Base-by-base conservation (phyloP, 306 rosid genomes). In the Psophocarpus tetragonolobus region DNA sequence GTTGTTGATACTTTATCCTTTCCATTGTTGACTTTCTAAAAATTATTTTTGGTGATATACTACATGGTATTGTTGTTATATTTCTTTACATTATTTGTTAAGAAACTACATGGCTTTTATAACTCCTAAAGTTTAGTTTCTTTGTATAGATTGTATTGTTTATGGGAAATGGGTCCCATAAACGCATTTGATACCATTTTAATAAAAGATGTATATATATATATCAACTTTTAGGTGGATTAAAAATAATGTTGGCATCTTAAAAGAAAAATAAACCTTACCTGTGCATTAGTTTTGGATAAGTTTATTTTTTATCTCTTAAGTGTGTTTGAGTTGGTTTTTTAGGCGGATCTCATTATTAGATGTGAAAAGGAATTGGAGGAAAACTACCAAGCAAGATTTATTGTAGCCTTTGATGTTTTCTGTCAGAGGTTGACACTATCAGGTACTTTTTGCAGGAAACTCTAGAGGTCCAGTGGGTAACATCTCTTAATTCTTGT, bases 391-490 rank as follows among this genome's bases (percentile, higher is more conserved):
- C 32, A 75, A 78, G 41, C 27, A 39, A n/a, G n/a, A n/a, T n/a
- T n/a, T 69, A 24, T 54, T 68, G 41, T 68, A 53, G 50, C 23
- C 24, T 38, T 42, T 67, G 64, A 44, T 47, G 56, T 62, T 78
- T 82, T 33, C 30, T 64, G 50, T 74, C 32, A 39, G 53, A 23
- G 54, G 45, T 58, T 83, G 58, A 90, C 68, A 72, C 18, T 73
- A 72, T 69, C 68, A 48, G 82, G 35, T 80, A n/a, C 47, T 83
- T 85, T n/a, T 62, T 20, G 78, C 87, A 87, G 87, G 97, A 86
- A 82, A 48, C 57, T 60, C 58, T 65, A 65, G 74, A 67, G 78
- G 56, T 39, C 23, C 76, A 10, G 70, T 36, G 38, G 87, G 82
- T n/a, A n/a, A n/a, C n/a, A n/a, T 45, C 74, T 48, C 48, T 76